phyloP scores from a whole-genome alignment of 2,329 filamentous ascomycete species.

The Sporothrix globosa region DNA sequence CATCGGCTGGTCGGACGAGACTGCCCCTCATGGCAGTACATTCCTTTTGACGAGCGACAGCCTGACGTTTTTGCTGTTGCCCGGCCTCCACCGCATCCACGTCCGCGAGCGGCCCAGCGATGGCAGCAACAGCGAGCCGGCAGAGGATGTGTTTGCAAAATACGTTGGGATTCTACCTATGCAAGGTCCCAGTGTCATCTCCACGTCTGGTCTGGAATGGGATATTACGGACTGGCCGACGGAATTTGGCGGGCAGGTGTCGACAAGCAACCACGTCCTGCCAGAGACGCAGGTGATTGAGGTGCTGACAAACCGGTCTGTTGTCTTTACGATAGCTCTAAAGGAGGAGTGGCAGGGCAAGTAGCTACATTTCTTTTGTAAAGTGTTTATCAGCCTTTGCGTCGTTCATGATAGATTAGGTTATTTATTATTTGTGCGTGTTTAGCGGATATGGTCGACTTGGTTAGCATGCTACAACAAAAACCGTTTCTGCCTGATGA shows the following conservation, averaged over 20 bases:
- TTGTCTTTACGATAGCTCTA: slow-evolving; percentile 76
- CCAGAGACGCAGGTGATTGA: slow-evolving; percentile 62
- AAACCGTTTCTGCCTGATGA: neutral
- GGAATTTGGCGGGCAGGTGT: slow-evolving; percentile 71
- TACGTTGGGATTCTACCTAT: slow-evolving; percentile 87
- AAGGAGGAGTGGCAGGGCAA: slow-evolving; percentile 45
- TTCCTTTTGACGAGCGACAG: slow-evolving; percentile 82
- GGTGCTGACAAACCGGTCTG: slow-evolving; percentile 64
- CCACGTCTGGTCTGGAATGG: slow-evolving; percentile 83
- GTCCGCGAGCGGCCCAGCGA: slow-evolving; percentile 55
- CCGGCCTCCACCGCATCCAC: slow-evolving; percentile 68
- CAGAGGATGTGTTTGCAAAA: slow-evolving; percentile 65
- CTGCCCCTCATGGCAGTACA: slow-evolving; percentile 51
- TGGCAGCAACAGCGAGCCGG: slow-evolving; percentile 21
- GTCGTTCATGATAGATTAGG: neutral
- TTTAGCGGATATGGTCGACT: neutral
- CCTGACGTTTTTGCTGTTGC: slow-evolving; percentile 77
- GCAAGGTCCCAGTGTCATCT: slow-evolving; percentile 75
- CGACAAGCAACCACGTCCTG: slow-evolving; percentile 78
- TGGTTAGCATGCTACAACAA: neutral
- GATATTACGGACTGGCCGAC: slow-evolving; percentile 83
- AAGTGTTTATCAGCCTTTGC: neutral
- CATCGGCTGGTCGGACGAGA: slow-evolving; percentile 44
- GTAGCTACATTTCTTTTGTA: neutral
- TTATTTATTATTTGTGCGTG: neutral